These are phyloP conservation scores for Aspergillus diversus DNA, from an alignment of 495 filamentous ascomycete species.

Conservation along the genomic window DNA sequence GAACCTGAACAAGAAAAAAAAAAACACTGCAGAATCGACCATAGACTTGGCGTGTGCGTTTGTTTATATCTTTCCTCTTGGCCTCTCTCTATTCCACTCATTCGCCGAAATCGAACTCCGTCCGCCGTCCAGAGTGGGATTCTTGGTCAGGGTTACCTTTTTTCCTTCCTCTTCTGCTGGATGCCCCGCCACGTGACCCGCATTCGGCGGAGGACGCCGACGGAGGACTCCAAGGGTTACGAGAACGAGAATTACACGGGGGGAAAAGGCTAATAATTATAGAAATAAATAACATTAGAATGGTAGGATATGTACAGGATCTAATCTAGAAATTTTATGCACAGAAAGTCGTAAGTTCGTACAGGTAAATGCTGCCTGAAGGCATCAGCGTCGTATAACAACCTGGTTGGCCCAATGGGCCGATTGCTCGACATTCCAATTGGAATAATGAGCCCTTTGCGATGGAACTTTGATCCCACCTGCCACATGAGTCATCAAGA, in stretches of 20 bases:
- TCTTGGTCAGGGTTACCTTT: not conserved
- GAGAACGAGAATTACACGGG: not conserved
- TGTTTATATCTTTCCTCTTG: not conserved
- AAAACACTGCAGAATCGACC: not conserved
- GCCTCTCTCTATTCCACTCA: not conserved
- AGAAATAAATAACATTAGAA: no score
- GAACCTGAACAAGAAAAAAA: not conserved
- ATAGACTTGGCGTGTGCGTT: not conserved
- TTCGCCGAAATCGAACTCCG: not conserved
- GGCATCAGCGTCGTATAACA: no score
- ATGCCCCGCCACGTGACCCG: constrained; percentile 1
- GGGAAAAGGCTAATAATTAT: no score
- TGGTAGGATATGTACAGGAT: no score
- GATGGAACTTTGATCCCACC: not conserved
- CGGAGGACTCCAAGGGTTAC: not conserved
- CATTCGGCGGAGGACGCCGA: constrained; percentile 2
- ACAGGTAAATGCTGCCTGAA: no score
- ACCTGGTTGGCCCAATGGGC: no score
- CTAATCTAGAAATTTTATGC: no score
- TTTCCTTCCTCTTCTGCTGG: not conserved
- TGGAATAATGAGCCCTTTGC: no score
- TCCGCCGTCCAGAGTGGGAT: not conserved
- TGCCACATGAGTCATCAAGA: not conserved
- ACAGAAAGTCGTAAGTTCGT: no score
- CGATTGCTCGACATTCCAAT: no score